phyloP scores from a whole-genome alignment of 78 protist genomes.

The Chrysochromulina tobinii region DNA sequence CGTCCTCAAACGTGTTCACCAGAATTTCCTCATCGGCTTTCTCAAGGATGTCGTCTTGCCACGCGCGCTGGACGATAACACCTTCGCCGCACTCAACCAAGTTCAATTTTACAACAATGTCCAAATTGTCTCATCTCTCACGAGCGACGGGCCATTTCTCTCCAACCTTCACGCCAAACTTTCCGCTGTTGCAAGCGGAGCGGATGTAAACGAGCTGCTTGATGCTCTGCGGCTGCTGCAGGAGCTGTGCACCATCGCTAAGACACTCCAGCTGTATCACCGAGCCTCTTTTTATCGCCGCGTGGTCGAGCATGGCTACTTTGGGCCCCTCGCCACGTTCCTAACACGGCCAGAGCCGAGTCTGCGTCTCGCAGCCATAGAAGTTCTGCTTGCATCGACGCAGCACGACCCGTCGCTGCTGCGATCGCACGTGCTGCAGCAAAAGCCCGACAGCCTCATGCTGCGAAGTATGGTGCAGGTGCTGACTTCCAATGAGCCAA shows the following conservation, averaged over 20 bases:
- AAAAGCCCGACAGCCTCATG: neutral
- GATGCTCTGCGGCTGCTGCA: constrained; percentile 48
- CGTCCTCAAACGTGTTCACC: constrained; percentile 67
- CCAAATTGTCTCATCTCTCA: constrained; percentile 50
- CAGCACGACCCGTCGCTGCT: constrained; percentile 50
- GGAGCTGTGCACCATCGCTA: constrained; percentile 66
- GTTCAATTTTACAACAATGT: constrained; percentile 72
- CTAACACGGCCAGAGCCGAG: neutral
- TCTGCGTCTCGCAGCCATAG: neutral
- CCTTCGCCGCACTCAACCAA: constrained; percentile 71
- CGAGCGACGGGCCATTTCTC: neutral
- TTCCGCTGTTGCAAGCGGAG: neutral
- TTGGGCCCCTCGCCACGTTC: neutral
- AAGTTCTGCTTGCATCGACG: neutral
- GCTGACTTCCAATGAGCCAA: neutral
- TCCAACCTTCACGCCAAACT: neutral
- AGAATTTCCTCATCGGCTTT: constrained; percentile 79
- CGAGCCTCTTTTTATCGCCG: constrained; percentile 34
- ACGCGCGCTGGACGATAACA: constrained; percentile 79
- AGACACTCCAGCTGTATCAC: constrained; percentile 51
- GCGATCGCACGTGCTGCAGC: neutral
- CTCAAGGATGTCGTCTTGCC: constrained; percentile 83
- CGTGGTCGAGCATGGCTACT: neutral
- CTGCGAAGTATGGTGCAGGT: neutral
- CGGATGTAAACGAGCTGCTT: neutral